phyloP scores from a whole-genome alignment of 2,329 filamentous ascomycete species.

The Colletotrichum musicola region DNA sequence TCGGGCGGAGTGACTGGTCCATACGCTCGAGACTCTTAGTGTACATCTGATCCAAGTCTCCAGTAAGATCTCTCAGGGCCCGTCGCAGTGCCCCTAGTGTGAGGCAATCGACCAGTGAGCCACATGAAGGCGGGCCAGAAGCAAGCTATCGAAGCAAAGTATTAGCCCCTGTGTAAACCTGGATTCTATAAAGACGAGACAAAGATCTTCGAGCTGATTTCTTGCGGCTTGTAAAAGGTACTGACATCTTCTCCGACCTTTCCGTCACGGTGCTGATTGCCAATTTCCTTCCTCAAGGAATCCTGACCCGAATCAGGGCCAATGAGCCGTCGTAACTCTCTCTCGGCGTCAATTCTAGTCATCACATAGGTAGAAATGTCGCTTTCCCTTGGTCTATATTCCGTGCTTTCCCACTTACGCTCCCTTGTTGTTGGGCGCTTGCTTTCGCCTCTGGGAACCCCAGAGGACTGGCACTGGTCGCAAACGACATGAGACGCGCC shows the following conservation, averaged over 20 bases:
- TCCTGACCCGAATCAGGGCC: not conserved
- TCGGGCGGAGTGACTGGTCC: not conserved
- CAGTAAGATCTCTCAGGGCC: slow-evolving; percentile 13
- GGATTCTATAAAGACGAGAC: not conserved
- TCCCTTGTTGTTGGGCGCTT: slow-evolving; percentile 11
- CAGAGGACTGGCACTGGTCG: not conserved
- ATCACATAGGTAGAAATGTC: slow-evolving; percentile 8
- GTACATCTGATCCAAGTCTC: slow-evolving; percentile 11
- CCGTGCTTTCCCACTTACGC: not conserved
- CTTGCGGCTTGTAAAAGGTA: not conserved
- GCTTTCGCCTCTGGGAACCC: not conserved
- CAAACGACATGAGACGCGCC: slow-evolving; percentile 7
- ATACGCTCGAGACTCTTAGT: slow-evolving; percentile 16
- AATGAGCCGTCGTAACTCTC: slow-evolving; percentile 1
- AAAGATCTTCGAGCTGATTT: not conserved
- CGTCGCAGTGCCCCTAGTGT: not conserved
- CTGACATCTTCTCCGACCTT: slow-evolving; percentile 17
- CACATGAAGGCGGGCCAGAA: slow-evolving; percentile 14
- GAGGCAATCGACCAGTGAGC: slow-evolving; percentile 6
- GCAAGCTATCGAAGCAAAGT: not conserved
- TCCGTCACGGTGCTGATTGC: slow-evolving; percentile 7
- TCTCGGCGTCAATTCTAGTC: slow-evolving; percentile 4
- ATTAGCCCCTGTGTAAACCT: not conserved
- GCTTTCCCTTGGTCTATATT: slow-evolving; percentile 4
- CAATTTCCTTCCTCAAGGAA: not conserved